A percentile compares a stretch with the other conserved stretches of the same genome.
Evolutionary conservation across 108 stramenopile genomes (phyloP).

Genomic region (Schizochytrium sp.): DNA sequence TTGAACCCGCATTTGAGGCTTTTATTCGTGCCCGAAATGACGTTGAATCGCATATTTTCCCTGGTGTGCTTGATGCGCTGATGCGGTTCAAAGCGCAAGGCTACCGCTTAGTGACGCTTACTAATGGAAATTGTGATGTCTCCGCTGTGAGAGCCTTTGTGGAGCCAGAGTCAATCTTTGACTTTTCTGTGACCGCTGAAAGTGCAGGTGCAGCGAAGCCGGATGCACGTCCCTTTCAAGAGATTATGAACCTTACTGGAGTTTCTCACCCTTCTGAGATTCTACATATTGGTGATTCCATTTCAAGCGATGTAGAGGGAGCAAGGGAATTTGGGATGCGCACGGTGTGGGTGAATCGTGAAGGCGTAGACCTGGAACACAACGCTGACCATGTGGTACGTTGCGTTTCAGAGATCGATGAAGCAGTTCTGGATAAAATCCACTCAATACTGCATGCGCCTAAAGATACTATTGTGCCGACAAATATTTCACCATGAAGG

Average conservation of each 20-base stretch:
- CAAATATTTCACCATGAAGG: too few relatives aligned
- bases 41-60: not conserved
- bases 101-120: not conserved
- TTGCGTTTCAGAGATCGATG: slow-evolving; percentile 52
- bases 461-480: too few relatives aligned
- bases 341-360: slow-evolving; percentile 33
- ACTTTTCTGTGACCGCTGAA: not conserved
- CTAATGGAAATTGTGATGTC: slow-evolving; percentile 49
- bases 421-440: not conserved
- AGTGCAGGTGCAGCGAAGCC: slow-evolving; percentile 33
- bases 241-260: slow-evolving; percentile 18
- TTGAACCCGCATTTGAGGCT: slow-evolving; percentile 31
- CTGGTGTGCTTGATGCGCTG: not conserved
- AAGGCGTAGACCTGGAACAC: not conserved
- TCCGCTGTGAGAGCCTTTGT: not conserved
- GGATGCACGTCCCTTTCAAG: slow-evolving; percentile 24
- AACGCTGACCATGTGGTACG: slow-evolving; percentile 37
- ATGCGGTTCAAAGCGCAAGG: slow-evolving; percentile 7
- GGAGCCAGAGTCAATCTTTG: not conserved
- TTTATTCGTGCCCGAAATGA: not conserved
- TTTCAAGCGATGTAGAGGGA: not conserved
- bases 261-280: slow-evolving; percentile 5
- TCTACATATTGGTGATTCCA: slow-evolving; percentile 5
- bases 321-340: slow-evolving; percentile 11
- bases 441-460: not conserved